A percentile compares a stretch with the other conserved stretches of the same genome.
These are phyloP conservation scores for Sarocladiaceae sp. DNA, from an alignment of 2,329 filamentous ascomycete genomes.

Conservation along the genomic window DNA sequence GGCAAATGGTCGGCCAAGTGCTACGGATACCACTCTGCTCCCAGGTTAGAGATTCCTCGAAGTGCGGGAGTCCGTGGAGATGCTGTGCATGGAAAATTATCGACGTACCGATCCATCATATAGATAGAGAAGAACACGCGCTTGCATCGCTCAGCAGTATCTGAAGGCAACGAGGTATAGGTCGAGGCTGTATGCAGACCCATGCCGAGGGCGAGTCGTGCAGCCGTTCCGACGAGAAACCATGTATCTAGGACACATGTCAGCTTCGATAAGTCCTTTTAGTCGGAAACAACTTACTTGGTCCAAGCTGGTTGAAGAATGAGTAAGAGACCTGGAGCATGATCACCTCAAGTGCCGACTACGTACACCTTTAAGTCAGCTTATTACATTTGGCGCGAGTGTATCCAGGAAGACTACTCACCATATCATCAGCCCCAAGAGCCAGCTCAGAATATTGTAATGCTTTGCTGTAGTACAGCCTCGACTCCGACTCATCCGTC, in stretches of 20 bases:
- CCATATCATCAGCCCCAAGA: conserved; percentile 33
- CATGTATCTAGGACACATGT: conserved; percentile 32
- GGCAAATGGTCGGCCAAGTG: conserved; percentile 39
- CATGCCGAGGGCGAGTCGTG: conserved; percentile 38
- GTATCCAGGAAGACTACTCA: conserved; percentile 16
- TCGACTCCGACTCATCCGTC: conserved; percentile 37
- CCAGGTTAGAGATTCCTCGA: background rate
- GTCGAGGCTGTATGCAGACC: conserved; percentile 33
- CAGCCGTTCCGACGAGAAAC: conserved; percentile 40
- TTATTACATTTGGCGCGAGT: too few species aligned
- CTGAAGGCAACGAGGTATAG: conserved; percentile 27
- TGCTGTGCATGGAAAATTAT: too few species aligned
- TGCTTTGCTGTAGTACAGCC: conserved; percentile 38
- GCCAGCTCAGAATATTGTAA: conserved; percentile 35
- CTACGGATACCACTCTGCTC: conserved; percentile 36
- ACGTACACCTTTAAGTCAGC: background rate
- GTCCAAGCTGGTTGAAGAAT: conserved; percentile 42
- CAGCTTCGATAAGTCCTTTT: background rate
- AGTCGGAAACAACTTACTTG: conserved; percentile 26
- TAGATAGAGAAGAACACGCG: conserved; percentile 42
- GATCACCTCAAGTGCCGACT: conserved; percentile 38
- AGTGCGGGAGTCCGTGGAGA: background rate
- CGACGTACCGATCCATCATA: conserved; percentile 40
- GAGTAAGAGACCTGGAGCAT: conserved; percentile 44
- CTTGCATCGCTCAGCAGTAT: conserved; percentile 32